Percentiles rank a stretch among this genome's conserved stretches.
phyloP scores from a whole-genome alignment of 2,329 filamentous ascomycete genomes.

The Aureobasidium namibiae region DNA sequence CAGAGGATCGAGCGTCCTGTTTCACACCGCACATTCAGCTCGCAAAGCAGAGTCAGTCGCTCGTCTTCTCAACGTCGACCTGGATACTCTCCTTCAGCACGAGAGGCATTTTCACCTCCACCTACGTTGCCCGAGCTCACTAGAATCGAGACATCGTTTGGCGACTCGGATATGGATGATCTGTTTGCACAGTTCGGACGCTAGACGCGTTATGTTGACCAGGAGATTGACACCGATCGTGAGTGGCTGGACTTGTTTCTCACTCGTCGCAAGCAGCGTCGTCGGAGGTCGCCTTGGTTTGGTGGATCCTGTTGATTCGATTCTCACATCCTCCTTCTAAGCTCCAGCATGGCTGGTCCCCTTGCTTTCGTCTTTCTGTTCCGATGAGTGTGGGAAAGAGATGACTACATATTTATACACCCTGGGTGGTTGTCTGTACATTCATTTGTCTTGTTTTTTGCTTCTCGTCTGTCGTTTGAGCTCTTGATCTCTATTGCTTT shows the following conservation, averaged over 20 bases:
- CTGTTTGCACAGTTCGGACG: conserved; percentile 7
- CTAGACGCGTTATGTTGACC: conserved; percentile 4
- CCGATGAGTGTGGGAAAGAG: neutral
- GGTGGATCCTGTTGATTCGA: neutral
- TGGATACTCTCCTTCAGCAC: neutral
- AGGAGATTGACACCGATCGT: neutral
- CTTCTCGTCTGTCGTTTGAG: neutral
- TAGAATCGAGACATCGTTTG: conserved; percentile 8
- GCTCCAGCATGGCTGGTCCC: too few relatives aligned
- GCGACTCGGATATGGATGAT: conserved; percentile 7
- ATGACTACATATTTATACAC: neutral
- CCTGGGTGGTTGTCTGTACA: neutral
- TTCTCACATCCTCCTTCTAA: too few relatives aligned
- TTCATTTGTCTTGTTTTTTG: neutral
- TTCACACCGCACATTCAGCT: neutral
- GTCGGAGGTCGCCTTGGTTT: neutral
- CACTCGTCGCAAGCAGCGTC: neutral
- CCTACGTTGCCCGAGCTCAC: conserved; percentile 10
- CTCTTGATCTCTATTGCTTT: neutral
- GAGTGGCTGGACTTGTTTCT: neutral
- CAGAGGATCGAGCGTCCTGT: neutral
- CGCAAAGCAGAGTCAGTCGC: neutral
- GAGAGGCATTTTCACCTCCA: conserved; percentile 1
- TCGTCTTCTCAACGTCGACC: neutral
- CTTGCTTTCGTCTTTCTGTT: too few relatives aligned